Conservation (phyloP, 257 asterid genomes). For the Capsicum pubescens region DNA sequence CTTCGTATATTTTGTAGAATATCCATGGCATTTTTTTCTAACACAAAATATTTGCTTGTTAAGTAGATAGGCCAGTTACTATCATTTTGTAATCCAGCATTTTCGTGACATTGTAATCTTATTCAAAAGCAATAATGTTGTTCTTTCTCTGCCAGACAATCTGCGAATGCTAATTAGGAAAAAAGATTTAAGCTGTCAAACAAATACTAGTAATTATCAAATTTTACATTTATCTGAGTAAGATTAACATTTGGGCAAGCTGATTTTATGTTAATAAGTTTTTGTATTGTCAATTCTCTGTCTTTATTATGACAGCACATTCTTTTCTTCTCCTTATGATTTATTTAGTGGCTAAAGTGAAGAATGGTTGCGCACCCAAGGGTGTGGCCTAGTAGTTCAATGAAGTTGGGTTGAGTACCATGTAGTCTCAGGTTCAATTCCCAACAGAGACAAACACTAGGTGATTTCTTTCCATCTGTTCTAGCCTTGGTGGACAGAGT, state of each 20-base stretch:
- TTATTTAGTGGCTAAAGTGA: neutral
- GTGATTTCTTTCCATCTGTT: no score
- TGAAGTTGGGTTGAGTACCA: no score
- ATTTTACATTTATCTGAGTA: neutral
- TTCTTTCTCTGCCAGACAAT: neutral
- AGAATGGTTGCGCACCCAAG: neutral
- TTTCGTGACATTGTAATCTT: constrained; percentile 14
- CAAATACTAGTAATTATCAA: constrained; percentile 1
- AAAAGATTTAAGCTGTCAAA: neutral
- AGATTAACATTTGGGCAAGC: neutral
- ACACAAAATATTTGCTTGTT: neutral
- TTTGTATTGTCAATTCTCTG: neutral
- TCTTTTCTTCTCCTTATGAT: constrained; percentile 3
- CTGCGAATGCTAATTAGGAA: neutral
- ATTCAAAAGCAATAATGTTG: constrained; percentile 11
- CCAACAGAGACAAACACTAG: no score
- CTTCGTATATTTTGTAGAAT: neutral
- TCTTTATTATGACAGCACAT: neutral
- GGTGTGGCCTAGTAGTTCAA: no score
- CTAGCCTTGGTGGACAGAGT: no score
- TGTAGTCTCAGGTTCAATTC: no score
- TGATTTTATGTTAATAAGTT: neutral
- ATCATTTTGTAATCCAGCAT: neutral
- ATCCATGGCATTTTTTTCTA: neutral
- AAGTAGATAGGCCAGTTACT: neutral